Percentiles rank a stretch among this genome's conserved stretches.
Conservation (phyloP, 2,329 filamentous ascomycete species). For the Cryphonectria carpinicola region DNA sequence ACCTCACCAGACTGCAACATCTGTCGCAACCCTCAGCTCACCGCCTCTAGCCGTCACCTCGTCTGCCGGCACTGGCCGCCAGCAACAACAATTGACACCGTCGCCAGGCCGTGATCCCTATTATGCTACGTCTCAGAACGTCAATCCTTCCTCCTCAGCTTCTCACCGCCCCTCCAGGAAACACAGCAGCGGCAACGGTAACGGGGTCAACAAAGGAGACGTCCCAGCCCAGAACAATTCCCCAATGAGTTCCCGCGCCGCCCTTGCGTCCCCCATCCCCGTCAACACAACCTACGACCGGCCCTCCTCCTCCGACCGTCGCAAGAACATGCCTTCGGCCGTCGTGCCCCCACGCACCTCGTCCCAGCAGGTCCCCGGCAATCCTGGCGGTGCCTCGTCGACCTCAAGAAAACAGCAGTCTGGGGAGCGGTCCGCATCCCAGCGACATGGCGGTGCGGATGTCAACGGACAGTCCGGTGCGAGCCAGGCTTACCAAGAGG, state of each 20-base stretch:
- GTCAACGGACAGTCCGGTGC: constrained; percentile 41
- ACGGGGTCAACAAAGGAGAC: constrained; percentile 25
- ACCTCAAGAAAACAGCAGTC: constrained; percentile 46
- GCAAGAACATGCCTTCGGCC: constrained; percentile 68
- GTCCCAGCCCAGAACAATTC: constrained; percentile 41
- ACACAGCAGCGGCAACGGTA: constrained; percentile 25
- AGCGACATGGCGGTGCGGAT: constrained; percentile 35
- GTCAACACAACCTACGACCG: constrained; percentile 45
- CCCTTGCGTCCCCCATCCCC: constrained; percentile 47
- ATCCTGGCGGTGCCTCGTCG: constrained; percentile 40
- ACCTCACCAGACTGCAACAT: constrained; percentile 54
- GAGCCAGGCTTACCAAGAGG: constrained; percentile 37
- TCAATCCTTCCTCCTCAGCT: constrained; percentile 53
- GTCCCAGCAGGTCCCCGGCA: constrained; percentile 55
- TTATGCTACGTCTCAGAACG: constrained; percentile 55
- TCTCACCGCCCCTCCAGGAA: constrained; percentile 54
- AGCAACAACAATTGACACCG: constrained; percentile 45
- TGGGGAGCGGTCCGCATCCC: constrained; percentile 21
- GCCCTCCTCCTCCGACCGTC: constrained; percentile 52
- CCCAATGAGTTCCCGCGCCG: constrained; percentile 53
- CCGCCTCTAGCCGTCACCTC: constrained; percentile 52
- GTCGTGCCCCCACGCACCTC: constrained; percentile 84
- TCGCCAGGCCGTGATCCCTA: constrained; percentile 60
- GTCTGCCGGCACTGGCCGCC: constrained; percentile 51
- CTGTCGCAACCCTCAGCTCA: constrained; percentile 48